Evolutionary conservation across 2,329 filamentous ascomycete genomes (phyloP), one percentile per base, ranked within the genome.

Genomic region (Dactylellina haptotyla): DNA sequence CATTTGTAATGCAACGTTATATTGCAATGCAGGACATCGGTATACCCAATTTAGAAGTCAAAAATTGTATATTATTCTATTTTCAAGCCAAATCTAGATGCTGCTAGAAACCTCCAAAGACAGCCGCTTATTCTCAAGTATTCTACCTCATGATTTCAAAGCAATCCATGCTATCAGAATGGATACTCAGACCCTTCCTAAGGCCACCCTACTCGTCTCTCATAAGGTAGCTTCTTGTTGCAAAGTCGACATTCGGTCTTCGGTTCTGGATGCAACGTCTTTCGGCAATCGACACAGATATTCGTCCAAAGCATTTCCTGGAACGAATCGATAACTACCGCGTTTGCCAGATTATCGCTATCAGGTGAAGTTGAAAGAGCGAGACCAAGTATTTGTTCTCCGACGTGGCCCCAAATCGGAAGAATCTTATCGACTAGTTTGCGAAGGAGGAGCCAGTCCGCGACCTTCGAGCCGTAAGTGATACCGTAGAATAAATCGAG

Each of bases 251-350:
- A 54, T 4, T 37, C n/a, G 10, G 2, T 18, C 32, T 18, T 30
- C 20, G 14, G 4, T 10, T 39, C 53, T 18, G 12, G 12, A 2
- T 43, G 37, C 18, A 41, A 43, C 9, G 12, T 26, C 8, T 2
- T 28, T n/a, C 14, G 53, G 30, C 53, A 57, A n/a, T 16, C 12
- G 9, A 20, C 1, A 10, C 53, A 57, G 30, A 28, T 8, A 30
- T 43, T 57, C 12, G 53, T 16, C 18, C 20, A 28, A 9, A 57
- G 14, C 20, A 41, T 41, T 30, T 57, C 34, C 34, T 57, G 53
- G 9, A 43, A 28, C 4, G 32, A 57, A 43, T 57, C 53, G 2
- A 57, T 9, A 43, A 57, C 18, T 12, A 57, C 1, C 12, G 53
- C 53, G 14, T 26, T 41, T 6, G 53, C 53, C 16, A 57, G 30